Conservation (phyloP, 306 rosid species). For the Gillenia trifoliata region DNA sequence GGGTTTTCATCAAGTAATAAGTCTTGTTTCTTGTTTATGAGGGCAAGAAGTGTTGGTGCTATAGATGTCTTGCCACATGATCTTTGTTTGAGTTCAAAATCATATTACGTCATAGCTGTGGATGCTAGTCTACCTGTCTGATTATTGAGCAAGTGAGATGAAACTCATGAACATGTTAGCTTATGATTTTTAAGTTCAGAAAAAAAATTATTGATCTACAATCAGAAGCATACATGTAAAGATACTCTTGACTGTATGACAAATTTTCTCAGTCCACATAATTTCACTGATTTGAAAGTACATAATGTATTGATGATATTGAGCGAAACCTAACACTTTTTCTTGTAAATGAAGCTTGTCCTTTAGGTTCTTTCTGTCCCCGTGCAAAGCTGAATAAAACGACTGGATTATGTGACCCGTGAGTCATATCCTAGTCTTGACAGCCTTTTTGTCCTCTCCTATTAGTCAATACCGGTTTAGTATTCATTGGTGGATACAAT, state of each 20-base stretch:
- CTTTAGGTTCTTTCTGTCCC: constrained; percentile 80
- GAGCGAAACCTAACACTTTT: constrained; percentile 1
- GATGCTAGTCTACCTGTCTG: not conserved
- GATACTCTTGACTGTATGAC: not conserved
- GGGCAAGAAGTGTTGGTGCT: not conserved
- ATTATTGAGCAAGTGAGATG: not conserved
- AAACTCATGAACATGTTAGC: not conserved
- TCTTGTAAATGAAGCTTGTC: constrained; percentile 66
- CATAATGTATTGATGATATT: not conserved
- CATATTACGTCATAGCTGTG: not conserved
- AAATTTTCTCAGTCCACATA: not conserved
- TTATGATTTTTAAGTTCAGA: not conserved
- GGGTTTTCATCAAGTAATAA: not conserved
- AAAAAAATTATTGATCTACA: not conserved
- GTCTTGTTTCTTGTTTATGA: not conserved
- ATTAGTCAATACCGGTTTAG: not conserved
- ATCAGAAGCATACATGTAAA: not conserved
- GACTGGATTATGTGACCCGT: constrained; percentile 79
- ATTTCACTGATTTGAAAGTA: not conserved
- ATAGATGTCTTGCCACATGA: not conserved
- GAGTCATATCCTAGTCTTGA: constrained; percentile 33
- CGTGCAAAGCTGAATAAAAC: constrained; percentile 44
- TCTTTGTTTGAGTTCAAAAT: not conserved
- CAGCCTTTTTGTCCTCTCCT: not conserved
- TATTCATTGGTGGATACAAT: constrained; percentile 15